Evolutionary conservation across 495 filamentous ascomycete species (phyloP).

Genomic region (Talaromyces thailandensis): DNA sequence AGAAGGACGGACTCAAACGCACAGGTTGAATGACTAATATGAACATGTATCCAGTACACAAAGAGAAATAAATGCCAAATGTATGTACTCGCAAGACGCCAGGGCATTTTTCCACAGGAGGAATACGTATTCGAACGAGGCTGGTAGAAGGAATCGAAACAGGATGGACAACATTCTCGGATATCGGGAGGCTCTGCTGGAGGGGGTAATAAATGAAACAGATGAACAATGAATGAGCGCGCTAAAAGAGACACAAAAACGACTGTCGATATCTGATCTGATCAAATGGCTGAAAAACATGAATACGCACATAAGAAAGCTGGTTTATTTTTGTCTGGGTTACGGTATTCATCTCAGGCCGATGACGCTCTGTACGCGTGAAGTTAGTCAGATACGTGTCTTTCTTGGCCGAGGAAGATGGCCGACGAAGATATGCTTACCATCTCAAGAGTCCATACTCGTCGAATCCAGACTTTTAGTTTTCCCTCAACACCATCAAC

Average conservation of each 20-base stretch:
- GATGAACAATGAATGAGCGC: background rate
- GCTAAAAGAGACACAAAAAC: background rate
- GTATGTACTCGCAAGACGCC: background rate
- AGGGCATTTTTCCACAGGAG: background rate
- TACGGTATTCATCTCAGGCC: constrained; percentile 73
- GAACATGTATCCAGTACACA: constrained; percentile 1
- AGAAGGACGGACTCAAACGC: background rate
- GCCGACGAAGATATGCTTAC: constrained; percentile 44
- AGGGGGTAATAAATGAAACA: background rate
- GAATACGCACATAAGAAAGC: background rate
- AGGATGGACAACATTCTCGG: constrained; percentile 1
- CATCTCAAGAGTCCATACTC: constrained; percentile 99
- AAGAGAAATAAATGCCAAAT: background rate
- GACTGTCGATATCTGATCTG: background rate
- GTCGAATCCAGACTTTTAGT: constrained; percentile 94
- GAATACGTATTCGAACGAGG: background rate
- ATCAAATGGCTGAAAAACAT: background rate
- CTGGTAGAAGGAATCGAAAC: background rate
- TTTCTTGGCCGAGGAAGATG: background rate
- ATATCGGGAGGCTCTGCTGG: background rate
- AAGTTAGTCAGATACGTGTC: constrained; percentile 16
- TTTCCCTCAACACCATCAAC: constrained; percentile 88
- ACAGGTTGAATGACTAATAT: background rate
- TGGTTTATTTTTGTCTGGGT: background rate
- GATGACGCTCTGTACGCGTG: constrained; percentile 66